phyloP scores from a whole-genome alignment of 352 stramenopile genomes.

The Achlya hypogyna region DNA sequence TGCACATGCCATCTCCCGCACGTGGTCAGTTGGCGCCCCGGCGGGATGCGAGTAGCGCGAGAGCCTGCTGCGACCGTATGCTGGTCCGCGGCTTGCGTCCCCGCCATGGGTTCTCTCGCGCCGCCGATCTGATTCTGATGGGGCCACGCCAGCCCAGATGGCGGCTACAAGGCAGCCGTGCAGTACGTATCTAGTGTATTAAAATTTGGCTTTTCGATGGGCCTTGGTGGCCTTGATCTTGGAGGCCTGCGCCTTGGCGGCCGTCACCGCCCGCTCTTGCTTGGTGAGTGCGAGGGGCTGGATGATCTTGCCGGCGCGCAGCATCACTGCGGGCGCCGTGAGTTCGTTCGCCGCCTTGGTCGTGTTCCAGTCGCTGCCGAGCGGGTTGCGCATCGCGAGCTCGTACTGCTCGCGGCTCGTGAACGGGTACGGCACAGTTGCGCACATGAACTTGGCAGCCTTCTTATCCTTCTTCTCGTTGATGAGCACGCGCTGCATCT shows the following conservation, averaged over 20 bases:
- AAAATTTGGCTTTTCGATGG: constrained; percentile 80
- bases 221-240: constrained; percentile 24
- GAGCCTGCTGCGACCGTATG: too few relatives aligned
- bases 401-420: constrained; percentile 96
- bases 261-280: constrained; percentile 58
- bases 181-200: constrained; percentile 17
- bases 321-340: constrained; percentile 91
- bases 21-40: too few relatives aligned
- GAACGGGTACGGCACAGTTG: constrained; percentile 96
- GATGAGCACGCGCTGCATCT: constrained; percentile 63
- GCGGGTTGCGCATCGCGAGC: constrained; percentile 90
- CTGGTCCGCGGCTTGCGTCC: too few relatives aligned
- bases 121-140: too few relatives aligned
- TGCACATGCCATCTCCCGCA: too few relatives aligned
- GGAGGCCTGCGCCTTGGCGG: constrained; percentile 51
- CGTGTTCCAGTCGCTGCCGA: constrained; percentile 94
- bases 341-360: constrained; percentile 83
- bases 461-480: constrained; percentile 88
- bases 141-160: too few relatives aligned
- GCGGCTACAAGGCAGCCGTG: too few relatives aligned
- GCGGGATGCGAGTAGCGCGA: too few relatives aligned
- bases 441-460: constrained; percentile 65
- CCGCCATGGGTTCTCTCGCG: too few relatives aligned
- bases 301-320: constrained; percentile 89
- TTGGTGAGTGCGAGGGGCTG: constrained; percentile 86